phyloP scores from a whole-genome alignment of 2,329 filamentous ascomycete species.

The Scopulariopsis brevicaulis region DNA sequence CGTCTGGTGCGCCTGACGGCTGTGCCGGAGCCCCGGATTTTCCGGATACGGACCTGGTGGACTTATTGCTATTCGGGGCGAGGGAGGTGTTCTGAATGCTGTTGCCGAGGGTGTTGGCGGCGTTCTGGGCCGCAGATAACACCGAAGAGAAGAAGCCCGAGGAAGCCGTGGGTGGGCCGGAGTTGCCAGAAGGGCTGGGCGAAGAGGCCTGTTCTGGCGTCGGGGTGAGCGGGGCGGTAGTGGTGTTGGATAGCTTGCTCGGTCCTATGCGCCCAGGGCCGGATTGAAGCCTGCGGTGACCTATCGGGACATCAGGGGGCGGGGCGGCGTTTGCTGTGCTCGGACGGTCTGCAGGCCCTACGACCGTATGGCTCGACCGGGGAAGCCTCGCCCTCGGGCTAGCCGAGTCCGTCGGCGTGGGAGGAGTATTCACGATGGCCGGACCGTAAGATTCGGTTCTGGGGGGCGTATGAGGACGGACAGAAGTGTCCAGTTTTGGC shows the following conservation, averaged over 20 bases:
- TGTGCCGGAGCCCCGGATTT: background rate
- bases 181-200: background rate
- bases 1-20: background rate
- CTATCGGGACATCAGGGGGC: background rate
- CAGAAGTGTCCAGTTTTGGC: conserved; percentile 17
- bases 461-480: conserved; percentile 35
- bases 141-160: conserved; percentile 85
- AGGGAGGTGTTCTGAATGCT: conserved; percentile 59
- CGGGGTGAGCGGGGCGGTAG: conserved; percentile 47
- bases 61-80: conserved; percentile 22
- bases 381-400: conserved; percentile 5
- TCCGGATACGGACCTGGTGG: background rate
- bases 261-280: conserved; percentile 35
- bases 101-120: conserved; percentile 63
- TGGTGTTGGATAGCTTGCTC: conserved; percentile 78
- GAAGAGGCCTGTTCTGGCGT: conserved; percentile 57
- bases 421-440: conserved; percentile 53
- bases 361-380: conserved; percentile 11
- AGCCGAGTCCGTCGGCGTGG: conserved; percentile 44
- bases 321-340: conserved; percentile 6
- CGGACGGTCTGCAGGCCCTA: conserved; percentile 9
- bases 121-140: conserved; percentile 86
- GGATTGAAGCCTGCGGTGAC: conserved; percentile 7
- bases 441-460: conserved; percentile 31
- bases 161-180: background rate